A percentile compares a stretch with the other conserved stretches of the same genome.
These are phyloP conservation scores for Malbranchea zuffiana DNA, from an alignment of 2,329 filamentous ascomycete species.

Conservation along the genomic window DNA sequence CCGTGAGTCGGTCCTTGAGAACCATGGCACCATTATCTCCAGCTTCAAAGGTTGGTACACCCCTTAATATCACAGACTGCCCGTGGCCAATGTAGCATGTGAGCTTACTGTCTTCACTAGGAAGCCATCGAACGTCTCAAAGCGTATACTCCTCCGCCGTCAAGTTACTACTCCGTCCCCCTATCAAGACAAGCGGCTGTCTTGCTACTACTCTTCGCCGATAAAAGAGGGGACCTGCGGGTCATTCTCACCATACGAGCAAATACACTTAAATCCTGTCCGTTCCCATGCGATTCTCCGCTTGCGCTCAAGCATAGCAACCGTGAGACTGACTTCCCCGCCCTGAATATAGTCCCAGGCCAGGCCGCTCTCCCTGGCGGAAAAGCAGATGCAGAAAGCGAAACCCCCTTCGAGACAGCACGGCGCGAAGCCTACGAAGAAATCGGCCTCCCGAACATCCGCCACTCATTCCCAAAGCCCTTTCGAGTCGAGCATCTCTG, in stretches of 20 bases:
- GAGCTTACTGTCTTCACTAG: slow-evolving; percentile 21
- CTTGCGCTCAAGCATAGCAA: too few species aligned
- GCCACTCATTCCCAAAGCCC: slow-evolving; percentile 58
- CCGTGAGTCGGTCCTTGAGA: slow-evolving; percentile 10
- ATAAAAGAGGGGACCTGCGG: slow-evolving; percentile 64
- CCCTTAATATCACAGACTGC: too few species aligned
- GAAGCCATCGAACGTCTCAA: slow-evolving; percentile 47
- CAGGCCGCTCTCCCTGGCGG: slow-evolving; percentile 79
- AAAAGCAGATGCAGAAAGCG: slow-evolving; percentile 44
- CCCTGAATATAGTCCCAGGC: slow-evolving; percentile 61
- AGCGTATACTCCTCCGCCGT: slow-evolving; percentile 46
- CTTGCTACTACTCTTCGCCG: slow-evolving; percentile 76
- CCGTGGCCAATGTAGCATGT: too few species aligned
- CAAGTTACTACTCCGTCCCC: slow-evolving; percentile 47
- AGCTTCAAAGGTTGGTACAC: slow-evolving; percentile 15
- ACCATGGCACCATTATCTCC: slow-evolving; percentile 18
- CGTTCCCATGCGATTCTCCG: too few species aligned
- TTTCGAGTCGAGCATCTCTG: slow-evolving; percentile 84
- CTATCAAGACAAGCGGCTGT: slow-evolving; percentile 68
- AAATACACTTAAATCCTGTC: slow-evolving; percentile 48
- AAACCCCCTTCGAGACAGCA: slow-evolving; percentile 64
- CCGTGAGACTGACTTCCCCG: too few species aligned
- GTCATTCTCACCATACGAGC: slow-evolving; percentile 54
- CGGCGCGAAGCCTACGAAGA: slow-evolving; percentile 86
- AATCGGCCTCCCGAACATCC: slow-evolving; percentile 66